Conservation (phyloP, 108 stramenopile genomes). For the Chaetoceros tenuissimus region DNA sequence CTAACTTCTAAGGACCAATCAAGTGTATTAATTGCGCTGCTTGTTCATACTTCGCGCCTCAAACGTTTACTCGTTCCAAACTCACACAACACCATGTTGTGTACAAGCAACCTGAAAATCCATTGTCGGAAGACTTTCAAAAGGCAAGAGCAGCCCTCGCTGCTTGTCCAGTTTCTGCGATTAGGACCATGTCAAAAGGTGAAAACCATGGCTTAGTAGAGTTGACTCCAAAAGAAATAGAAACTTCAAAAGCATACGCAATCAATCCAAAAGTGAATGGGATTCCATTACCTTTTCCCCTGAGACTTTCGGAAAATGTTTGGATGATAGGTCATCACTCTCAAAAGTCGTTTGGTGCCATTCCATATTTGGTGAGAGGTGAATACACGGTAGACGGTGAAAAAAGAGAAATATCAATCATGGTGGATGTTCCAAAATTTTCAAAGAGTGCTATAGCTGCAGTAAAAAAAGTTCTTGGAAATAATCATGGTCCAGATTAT, state of each 20-base stretch:
- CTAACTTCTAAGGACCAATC: background rate
- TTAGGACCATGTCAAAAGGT: slow-evolving; percentile 39
- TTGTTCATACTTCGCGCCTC: slow-evolving; percentile 50
- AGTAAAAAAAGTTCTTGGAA: slow-evolving; percentile 27
- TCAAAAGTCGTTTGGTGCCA: slow-evolving; percentile 50
- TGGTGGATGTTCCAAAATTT: slow-evolving; percentile 57
- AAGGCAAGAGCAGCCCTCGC: slow-evolving; percentile 48
- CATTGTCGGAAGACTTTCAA: slow-evolving; percentile 25
- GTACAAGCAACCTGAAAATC: slow-evolving; percentile 16
- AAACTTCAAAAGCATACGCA: slow-evolving; percentile 21
- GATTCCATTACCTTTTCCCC: slow-evolving; percentile 34
- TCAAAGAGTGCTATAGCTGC: slow-evolving; percentile 21
- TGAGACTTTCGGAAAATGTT: slow-evolving; percentile 21
- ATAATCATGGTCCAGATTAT: slow-evolving; percentile 33
- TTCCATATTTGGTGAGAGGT: slow-evolving; percentile 38
- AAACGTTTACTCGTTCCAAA: slow-evolving; percentile 23
- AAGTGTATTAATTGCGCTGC: slow-evolving; percentile 67
- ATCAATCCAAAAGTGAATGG: slow-evolving; percentile 26
- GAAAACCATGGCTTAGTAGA: slow-evolving; percentile 2
- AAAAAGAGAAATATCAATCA: slow-evolving; percentile 32
- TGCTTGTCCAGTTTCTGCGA: slow-evolving; percentile 71
- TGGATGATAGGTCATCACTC: slow-evolving; percentile 60
- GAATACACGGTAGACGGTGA: slow-evolving; percentile 1
- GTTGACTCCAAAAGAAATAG: background rate
- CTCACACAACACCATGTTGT: slow-evolving; percentile 31